These are phyloP conservation scores for Phlebiopsis flavidoalba DNA, from an alignment of 768 basidiomycete genomes.

Conservation along the genomic window DNA sequence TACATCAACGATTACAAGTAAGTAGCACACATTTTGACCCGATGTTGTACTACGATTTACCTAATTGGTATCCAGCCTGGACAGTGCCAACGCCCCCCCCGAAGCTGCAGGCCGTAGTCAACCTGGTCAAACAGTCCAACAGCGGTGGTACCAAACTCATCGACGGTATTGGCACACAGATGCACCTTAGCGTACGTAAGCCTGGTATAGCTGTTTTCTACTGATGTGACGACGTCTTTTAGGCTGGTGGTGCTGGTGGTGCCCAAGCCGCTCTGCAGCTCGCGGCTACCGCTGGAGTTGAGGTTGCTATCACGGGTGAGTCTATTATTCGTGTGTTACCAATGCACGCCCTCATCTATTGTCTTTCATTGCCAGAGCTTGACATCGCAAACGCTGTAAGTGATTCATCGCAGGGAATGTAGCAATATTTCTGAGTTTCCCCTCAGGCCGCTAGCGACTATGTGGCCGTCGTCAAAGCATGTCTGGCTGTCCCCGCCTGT, in stretches of 20 bases:
- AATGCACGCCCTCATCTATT: not conserved
- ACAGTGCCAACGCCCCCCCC: constrained; percentile 43
- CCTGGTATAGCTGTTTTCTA: not conserved
- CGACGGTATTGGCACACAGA: constrained; percentile 46
- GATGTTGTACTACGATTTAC: not conserved
- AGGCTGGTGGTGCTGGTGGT: constrained; percentile 38
- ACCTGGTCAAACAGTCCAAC: constrained; percentile 39
- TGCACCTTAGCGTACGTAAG: constrained; percentile 27
- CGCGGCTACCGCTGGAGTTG: constrained; percentile 36
- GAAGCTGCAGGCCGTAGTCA: constrained; percentile 35
- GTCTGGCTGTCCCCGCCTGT: constrained; percentile 35
- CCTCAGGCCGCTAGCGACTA: constrained; percentile 34
- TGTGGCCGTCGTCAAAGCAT: constrained; percentile 39
- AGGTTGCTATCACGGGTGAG: constrained; percentile 45
- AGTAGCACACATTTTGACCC: not conserved
- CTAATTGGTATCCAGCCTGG: constrained; percentile 31
- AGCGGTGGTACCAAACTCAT: constrained; percentile 31
- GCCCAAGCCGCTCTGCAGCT: constrained; percentile 39
- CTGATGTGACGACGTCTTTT: not conserved
- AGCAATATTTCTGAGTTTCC: not conserved
- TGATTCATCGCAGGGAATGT: not conserved
- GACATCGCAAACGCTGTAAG: constrained; percentile 20
- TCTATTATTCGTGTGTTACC: not conserved
- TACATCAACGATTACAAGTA: constrained; percentile 38
- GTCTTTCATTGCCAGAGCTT: constrained; percentile 12